Evolutionary conservation across 345 rosid genomes (phyloP), one percentile per base, ranked within the genome.

Genomic region (Mallotus nudiflorus): DNA sequence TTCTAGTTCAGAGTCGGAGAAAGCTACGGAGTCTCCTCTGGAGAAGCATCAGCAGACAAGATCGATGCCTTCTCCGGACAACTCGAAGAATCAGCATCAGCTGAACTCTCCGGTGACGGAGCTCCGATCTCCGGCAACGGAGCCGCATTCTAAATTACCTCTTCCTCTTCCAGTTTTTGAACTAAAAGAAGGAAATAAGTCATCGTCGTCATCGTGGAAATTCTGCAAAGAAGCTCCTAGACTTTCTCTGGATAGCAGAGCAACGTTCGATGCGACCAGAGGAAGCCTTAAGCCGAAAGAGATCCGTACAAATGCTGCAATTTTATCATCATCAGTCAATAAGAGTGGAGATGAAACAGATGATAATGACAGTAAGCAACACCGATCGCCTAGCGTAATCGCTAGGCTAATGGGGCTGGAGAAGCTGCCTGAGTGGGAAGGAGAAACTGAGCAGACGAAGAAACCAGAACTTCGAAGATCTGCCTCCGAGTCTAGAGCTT

Each of bases 201-300:
- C 90, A 42, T 74, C 97, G 1, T 33, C 37, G 9, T 42, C 46
- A 9, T 42, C 46, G 9, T 85, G 98, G 99, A 92, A 87, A 83
- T 88, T 86, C 84, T 85, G 85, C 33, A 95, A 85, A 73, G 99
- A 90, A 74, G 89, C 96, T 72, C 99, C 99, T 2, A 78, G 99
- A 69, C 94, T 95, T 13, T 95, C 99, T 6, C 97, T 95, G n/a
- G 99, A 95, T 35, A 95, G 99, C 84, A 85, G 98, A 72, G 97
- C 97, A 16, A 80, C 85, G 1, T 87, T 93, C 40, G 97, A 92
- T 52, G 93, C 93, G 54, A 92, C 92, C 3, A 95, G 84, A 52
- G 99, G 98, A 65, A 80, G 85, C 80, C 93, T 95, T 60, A 89
- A 89, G 51, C 89, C 96, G 0, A 89, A 95, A 67, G 95, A 86